Evolutionary conservation across 2,329 filamentous ascomycete genomes (phyloP).

Genomic region (Nemania diffusa): DNA sequence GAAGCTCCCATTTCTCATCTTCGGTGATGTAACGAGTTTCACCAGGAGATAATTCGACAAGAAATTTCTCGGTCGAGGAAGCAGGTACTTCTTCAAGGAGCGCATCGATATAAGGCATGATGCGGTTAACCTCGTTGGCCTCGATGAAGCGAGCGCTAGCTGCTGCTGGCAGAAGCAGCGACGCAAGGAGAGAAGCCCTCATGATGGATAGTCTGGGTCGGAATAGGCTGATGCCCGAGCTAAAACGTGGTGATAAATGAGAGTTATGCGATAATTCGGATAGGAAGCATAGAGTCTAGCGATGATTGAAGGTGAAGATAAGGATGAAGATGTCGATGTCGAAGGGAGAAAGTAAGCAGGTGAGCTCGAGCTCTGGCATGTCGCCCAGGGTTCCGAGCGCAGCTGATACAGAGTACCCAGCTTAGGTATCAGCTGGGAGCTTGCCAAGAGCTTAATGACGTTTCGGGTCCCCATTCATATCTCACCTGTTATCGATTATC

Average conservation of each 20-base stretch:
- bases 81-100: constrained; percentile 43
- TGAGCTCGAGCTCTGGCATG: not conserved
- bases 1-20: constrained; percentile 92
- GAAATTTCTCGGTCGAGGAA: constrained; percentile 63
- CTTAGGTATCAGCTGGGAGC: constrained; percentile 16
- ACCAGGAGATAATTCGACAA: constrained; percentile 87
- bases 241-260: not conserved
- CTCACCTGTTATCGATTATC: constrained; percentile 1
- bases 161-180: constrained; percentile 63
- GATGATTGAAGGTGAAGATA: not conserved
- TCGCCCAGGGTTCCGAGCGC: not conserved
- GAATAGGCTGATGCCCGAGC: not conserved
- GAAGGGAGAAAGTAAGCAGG: not conserved
- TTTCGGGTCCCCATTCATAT: constrained; percentile 10
- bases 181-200: constrained; percentile 61
- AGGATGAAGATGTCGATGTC: not conserved
- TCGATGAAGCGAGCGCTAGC: constrained; percentile 68
- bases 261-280: not conserved
- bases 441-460: constrained; percentile 30
- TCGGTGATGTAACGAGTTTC: constrained; percentile 89
- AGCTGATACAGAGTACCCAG: constrained; percentile 10
- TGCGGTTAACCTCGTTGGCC: constrained; percentile 60
- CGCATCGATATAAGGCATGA: constrained; percentile 59
- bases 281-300: not conserved
- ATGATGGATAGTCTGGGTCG: constrained; percentile 36